Base-by-base conservation (phyloP, 768 basidiomycete species). In the Phaeotremella fagi region DNA sequence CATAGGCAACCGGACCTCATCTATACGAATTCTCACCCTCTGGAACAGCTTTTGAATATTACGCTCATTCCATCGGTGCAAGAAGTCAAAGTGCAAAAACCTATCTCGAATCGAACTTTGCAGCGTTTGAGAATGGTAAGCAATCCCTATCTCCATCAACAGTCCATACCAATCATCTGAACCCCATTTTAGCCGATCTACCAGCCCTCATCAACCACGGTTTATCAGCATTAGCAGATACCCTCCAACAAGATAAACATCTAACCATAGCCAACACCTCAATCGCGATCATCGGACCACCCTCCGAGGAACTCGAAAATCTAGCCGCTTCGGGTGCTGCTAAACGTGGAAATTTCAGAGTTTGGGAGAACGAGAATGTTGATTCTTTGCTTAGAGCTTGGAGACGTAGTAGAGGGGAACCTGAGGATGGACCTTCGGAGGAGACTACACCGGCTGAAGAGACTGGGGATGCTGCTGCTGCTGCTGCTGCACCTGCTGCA, bases 1-100 rank as follows among this genome's bases (percentile, higher is more conserved):
- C 20, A 14, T 50, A 78, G 77, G 86, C 92, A 68, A 83, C 86
- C n/a, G 95, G 95, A 2, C 92, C 95, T 3, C 95, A 98, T 75
- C 82, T 99, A 33, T 97, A 89, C 76, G 95, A 98, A 75, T 98
- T 99, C 79, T 92, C 92, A 1, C 95, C 95, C 0, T 88, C 92
- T 0, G 95, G 95, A 18, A 92, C 88, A 71, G 89, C 90, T 20
- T 97, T 94, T 72, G 94, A 98, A 75, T 99, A 97, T 77, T 90
- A 84, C 72, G 95, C 95, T 44, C 92, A 97, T 83, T 94, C 91
- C 35, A 99, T 99, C 75, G 95, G 95, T 47, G 94, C 94, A 14
- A 83, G 95, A 46, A 91, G 88, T 76, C 95, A 99, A 77, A 94
- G 90, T 64, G 94, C 95, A 45, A 98, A 97, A 77, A 99, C 95